Percentiles rank a stretch among this genome's conserved stretches.
These are phyloP conservation scores for Talaromyces sp. DNA, from an alignment of 2,329 filamentous ascomycete species.

Conservation along the genomic window DNA sequence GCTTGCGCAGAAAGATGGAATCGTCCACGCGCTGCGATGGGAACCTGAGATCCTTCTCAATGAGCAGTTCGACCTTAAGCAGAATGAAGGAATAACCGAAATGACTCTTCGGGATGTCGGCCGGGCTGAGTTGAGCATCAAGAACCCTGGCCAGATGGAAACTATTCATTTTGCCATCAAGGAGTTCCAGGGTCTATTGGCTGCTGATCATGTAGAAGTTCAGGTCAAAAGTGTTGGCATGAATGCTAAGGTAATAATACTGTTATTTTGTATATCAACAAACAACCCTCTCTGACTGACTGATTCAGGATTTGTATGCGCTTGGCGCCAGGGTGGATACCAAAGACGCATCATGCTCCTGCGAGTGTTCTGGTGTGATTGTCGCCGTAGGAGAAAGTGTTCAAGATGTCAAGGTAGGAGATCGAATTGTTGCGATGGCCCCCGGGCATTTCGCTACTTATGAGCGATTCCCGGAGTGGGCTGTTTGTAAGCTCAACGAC, in stretches of 20 bases:
- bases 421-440: slow-evolving; percentile 14
- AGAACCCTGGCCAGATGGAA: no score
- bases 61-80: no score
- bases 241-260: background rate
- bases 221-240: background rate
- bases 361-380: background rate
- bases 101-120: no score
- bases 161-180: no score
- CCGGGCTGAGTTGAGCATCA: no score
- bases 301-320: background rate
- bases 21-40: no score
- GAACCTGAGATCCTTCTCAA: no score
- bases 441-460: slow-evolving; percentile 16
- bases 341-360: background rate
- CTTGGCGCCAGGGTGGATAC: background rate
- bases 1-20: no score
- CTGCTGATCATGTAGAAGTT: background rate
- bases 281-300: no score
- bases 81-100: no score
- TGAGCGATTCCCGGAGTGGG: slow-evolving; percentile 19
- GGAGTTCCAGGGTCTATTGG: no score
- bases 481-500: background rate
- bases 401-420: slow-evolving; percentile 3
- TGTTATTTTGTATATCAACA: no score
- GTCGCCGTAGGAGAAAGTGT: background rate